Conservation (phyloP, 2,329 filamentous ascomycete genomes). For the Fusarium caatingaense region DNA sequence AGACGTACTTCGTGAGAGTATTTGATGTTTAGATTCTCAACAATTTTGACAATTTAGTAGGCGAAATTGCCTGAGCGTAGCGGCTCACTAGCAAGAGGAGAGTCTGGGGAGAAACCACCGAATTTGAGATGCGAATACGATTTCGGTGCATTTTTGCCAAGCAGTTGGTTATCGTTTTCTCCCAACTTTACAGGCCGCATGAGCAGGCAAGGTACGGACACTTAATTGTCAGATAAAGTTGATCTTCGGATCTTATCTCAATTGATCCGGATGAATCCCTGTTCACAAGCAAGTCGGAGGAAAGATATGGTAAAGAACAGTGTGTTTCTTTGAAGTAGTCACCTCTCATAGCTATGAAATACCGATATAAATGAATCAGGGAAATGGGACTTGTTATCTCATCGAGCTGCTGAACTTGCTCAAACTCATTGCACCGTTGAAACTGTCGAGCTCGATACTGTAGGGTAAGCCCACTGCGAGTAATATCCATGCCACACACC, state of each 20-base stretch:
- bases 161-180: neutral
- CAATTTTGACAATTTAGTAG: constrained; percentile 6
- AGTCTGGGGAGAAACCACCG: neutral
- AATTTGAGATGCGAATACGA: neutral
- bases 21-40: neutral
- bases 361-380: neutral
- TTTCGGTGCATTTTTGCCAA: neutral
- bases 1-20: no score
- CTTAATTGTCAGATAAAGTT: neutral
- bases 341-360: fast-evolving
- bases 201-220: no score
- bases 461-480: neutral
- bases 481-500: neutral
- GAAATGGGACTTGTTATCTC: fast-evolving
- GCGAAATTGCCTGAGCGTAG: constrained; percentile 11
- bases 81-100: neutral
- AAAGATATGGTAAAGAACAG: neutral
- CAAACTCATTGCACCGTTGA: neutral
- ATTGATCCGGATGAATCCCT: neutral
- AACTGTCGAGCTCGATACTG: fast-evolving
- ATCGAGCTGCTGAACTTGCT: fast-evolving
- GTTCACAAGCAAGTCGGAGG: no score
- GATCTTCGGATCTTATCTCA: neutral
- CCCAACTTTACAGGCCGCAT: neutral
- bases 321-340: fast-evolving